Evolutionary conservation across 2,329 filamentous ascomycete genomes (phyloP).

Genomic region (Sphaceloma murrayae): DNA sequence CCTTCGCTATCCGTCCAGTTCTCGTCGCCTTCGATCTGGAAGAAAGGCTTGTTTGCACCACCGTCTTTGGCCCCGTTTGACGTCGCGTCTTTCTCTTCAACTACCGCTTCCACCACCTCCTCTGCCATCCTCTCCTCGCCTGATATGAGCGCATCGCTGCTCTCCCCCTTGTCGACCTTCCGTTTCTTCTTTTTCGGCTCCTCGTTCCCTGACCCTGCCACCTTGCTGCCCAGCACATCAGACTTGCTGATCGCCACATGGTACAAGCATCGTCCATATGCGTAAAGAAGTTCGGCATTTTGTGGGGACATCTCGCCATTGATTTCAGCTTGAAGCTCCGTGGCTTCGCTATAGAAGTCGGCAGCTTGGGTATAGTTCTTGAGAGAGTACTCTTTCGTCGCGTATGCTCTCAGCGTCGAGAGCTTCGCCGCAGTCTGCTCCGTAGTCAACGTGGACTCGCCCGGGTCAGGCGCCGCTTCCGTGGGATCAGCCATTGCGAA

Average conservation of each 20-base stretch:
- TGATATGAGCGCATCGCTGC: slow-evolving; percentile 26
- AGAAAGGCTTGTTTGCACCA: slow-evolving; percentile 61
- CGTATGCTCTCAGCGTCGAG: slow-evolving; percentile 67
- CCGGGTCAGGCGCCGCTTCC: not conserved
- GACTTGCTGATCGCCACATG: slow-evolving; percentile 90
- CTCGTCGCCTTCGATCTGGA: slow-evolving; percentile 90
- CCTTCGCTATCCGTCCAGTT: slow-evolving; percentile 79
- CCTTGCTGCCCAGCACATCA: slow-evolving; percentile 80
- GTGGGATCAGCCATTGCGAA: slow-evolving; percentile 13
- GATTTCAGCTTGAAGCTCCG: slow-evolving; percentile 78
- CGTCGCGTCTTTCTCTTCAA: slow-evolving; percentile 38
- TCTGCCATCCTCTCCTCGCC: slow-evolving; percentile 34
- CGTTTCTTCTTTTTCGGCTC: slow-evolving; percentile 43
- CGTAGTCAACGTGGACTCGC: slow-evolving; percentile 15
- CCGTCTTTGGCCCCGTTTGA: slow-evolving; percentile 29
- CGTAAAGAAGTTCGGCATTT: slow-evolving; percentile 88
- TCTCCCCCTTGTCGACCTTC: slow-evolving; percentile 27
- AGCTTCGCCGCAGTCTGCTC: slow-evolving; percentile 25
- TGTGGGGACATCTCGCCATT: slow-evolving; percentile 85
- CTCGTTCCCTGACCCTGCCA: slow-evolving; percentile 47
- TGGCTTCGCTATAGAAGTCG: slow-evolving; percentile 80
- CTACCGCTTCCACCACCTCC: slow-evolving; percentile 32
- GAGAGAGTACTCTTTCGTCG: slow-evolving; percentile 74
- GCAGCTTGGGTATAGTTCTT: slow-evolving; percentile 81
- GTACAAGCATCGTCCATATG: slow-evolving; percentile 89